Conservation (phyloP, 2,329 filamentous ascomycete genomes). For the Raffaelea ambrosiae region DNA sequence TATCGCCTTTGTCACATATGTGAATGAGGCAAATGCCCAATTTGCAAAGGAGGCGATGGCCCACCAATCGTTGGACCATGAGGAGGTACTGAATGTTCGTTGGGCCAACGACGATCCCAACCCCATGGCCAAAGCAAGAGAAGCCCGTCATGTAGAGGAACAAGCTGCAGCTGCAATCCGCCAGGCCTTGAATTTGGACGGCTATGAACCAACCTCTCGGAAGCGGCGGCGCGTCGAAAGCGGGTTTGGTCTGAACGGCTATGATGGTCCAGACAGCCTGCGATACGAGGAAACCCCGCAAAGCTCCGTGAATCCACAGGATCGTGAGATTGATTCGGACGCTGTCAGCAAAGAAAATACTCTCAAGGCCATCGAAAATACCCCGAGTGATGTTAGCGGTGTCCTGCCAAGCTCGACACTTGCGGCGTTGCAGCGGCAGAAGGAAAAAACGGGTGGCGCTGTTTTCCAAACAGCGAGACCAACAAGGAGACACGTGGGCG, state of each 20-base stretch:
- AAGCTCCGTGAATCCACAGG: too few species aligned
- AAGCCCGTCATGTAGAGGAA: conserved; percentile 82
- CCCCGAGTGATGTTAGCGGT: conserved; percentile 34
- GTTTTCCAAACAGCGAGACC: conserved; percentile 47
- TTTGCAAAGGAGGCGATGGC: conserved; percentile 96
- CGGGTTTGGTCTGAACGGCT: conserved; percentile 79
- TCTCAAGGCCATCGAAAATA: conserved; percentile 19
- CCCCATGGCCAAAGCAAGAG: conserved; percentile 85
- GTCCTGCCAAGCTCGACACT: conserved; percentile 80
- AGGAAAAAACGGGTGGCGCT: conserved; percentile 35
- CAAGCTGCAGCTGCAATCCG: conserved; percentile 93
- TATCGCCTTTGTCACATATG: conserved; percentile 92
- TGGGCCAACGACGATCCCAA: conserved; percentile 98
- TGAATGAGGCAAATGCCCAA: conserved; percentile 80
- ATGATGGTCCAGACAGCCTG: conserved; percentile 88
- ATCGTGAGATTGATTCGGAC: too few species aligned
- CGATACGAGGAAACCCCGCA: conserved; percentile 56
- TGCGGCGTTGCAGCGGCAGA: conserved; percentile 57
- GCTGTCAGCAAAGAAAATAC: too few species aligned
- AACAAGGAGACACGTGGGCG: conserved; percentile 47
- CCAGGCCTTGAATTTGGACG: conserved; percentile 84
- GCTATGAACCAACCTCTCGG: conserved; percentile 74
- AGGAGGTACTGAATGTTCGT: conserved; percentile 86
- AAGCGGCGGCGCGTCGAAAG: conserved; percentile 88
- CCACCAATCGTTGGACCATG: conserved; percentile 84